A percentile compares a stretch with the other conserved stretches of the same genome.
phyloP scores from a whole-genome alignment of 495 filamentous ascomycete species.

The Hyaloscypha finlandica region DNA sequence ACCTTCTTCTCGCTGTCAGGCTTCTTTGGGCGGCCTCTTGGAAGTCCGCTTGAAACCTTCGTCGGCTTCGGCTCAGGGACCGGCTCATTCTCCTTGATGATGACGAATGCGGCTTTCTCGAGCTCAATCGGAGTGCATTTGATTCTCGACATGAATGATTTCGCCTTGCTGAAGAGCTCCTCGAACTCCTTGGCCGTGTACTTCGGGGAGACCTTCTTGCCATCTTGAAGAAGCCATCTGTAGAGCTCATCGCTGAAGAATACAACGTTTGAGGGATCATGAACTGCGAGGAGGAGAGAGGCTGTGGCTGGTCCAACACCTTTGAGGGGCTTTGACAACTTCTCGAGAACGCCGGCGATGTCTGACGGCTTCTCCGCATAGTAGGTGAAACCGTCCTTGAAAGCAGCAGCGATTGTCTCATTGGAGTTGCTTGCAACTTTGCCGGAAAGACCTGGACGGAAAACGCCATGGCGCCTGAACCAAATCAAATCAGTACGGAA shows the following conservation, averaged over 20 bases:
- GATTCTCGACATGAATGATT: slow-evolving; percentile 49
- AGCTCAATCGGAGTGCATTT: slow-evolving; percentile 58
- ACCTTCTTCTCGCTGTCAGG: slow-evolving; percentile 31
- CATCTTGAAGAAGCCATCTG: slow-evolving; percentile 60
- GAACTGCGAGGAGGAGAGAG: slow-evolving; percentile 66
- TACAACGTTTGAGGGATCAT: slow-evolving; percentile 56
- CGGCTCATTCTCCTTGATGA: slow-evolving; percentile 44
- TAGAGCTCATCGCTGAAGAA: slow-evolving; percentile 81
- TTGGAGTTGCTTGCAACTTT: slow-evolving; percentile 63
- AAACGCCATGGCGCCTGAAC: slow-evolving; percentile 57
- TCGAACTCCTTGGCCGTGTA: slow-evolving; percentile 68
- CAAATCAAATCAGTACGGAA: slow-evolving; percentile 36
- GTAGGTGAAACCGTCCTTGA: slow-evolving; percentile 47
- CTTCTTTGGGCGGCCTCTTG: slow-evolving; percentile 25
- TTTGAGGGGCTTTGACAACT: slow-evolving; percentile 49
- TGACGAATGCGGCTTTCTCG: slow-evolving; percentile 69
- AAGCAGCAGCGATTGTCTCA: slow-evolving; percentile 42
- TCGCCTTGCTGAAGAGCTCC: slow-evolving; percentile 48
- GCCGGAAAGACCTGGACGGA: slow-evolving; percentile 66
- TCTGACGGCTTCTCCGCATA: slow-evolving; percentile 43
- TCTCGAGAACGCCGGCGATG: slow-evolving; percentile 47
- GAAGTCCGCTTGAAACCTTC: slow-evolving; percentile 22
- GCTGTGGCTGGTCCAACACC: slow-evolving; percentile 77
- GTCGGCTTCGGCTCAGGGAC: slow-evolving; percentile 21
- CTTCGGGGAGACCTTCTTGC: slow-evolving; percentile 46